phyloP scores from a whole-genome alignment of 2,329 filamentous ascomycete genomes.

The Penicillium griseofulvum region DNA sequence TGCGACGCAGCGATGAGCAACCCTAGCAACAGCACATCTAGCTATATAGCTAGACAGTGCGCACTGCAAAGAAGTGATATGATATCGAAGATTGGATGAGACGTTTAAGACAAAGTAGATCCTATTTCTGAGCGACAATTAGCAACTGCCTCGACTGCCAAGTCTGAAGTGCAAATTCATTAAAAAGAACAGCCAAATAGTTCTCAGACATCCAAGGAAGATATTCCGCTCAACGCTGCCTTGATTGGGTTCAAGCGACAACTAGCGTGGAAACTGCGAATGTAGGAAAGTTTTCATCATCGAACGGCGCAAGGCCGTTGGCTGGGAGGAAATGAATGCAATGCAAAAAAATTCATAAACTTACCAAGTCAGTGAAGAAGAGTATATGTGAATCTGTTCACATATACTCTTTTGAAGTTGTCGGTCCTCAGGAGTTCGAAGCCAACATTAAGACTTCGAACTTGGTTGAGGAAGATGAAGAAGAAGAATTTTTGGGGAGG shows the following conservation, averaged over 20 bases:
- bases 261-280: constrained; percentile 45
- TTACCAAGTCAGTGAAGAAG: constrained; percentile 23
- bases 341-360: constrained; percentile 12
- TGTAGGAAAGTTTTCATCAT: constrained; percentile 46
- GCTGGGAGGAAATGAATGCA: constrained; percentile 13
- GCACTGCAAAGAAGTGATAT: too few relatives aligned
- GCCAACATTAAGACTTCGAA: constrained; percentile 10
- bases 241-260: constrained; percentile 38
- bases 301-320: constrained; percentile 23
- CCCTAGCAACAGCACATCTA: not conserved
- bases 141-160: constrained; percentile 16
- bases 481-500: constrained; percentile 27
- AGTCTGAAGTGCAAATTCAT: constrained; percentile 10
- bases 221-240: constrained; percentile 37
- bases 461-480: constrained; percentile 15
- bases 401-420: not conserved
- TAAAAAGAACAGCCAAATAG: constrained; percentile 21
- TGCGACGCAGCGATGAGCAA: not conserved
- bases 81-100: not conserved
- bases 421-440: not conserved
- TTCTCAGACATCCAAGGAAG: constrained; percentile 43
- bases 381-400: not conserved
- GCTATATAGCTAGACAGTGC: not conserved
- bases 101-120: not conserved
- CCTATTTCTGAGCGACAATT: constrained; percentile 21